Conservation (phyloP, 192 early-diverging fungal genomes). For the Backusella luteola region DNA sequence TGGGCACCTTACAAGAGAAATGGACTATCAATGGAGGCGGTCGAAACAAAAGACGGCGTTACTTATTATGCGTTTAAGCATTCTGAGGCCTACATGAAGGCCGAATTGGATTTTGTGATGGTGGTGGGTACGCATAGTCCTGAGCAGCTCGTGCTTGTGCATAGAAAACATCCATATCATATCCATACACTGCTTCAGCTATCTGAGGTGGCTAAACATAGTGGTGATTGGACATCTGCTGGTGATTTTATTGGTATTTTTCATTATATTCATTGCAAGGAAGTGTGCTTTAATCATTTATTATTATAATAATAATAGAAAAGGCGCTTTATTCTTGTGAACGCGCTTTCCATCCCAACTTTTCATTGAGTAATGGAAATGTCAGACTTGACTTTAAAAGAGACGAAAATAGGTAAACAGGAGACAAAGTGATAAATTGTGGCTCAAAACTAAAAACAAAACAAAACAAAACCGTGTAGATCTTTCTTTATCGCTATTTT, state of each 20-base stretch:
- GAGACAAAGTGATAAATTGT: neutral
- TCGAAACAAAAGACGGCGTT: conserved; percentile 33
- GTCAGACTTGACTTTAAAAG: conserved; percentile 67
- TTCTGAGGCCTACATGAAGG: conserved; percentile 66
- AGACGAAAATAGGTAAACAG: conserved; percentile 68
- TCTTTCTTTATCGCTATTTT: conserved; percentile 79
- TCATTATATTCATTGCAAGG: too few relatives aligned
- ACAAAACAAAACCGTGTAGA: conserved; percentile 13
- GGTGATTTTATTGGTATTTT: conserved; percentile 72
- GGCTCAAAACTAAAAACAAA: neutral
- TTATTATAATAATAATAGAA: conserved; percentile 37
- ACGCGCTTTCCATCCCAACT: conserved; percentile 72
- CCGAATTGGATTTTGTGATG: conserved; percentile 72
- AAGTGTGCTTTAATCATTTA: neutral
- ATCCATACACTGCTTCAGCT: conserved; percentile 82
- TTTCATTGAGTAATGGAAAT: conserved; percentile 65
- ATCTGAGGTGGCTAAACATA: conserved; percentile 84
- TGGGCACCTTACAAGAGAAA: conserved; percentile 66
- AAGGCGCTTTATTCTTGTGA: conserved; percentile 90
- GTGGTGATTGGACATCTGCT: conserved; percentile 76
- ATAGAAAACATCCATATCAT: conserved; percentile 83
- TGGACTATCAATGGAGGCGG: conserved; percentile 49
- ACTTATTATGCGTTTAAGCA: conserved; percentile 65
- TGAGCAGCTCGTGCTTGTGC: conserved; percentile 62
- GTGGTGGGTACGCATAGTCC: conserved; percentile 77